Percentiles rank a stretch among this genome's conserved stretches.
These are phyloP conservation scores for Saposhnikovia divaricata DNA, from an alignment of 129 eudicot species.

Conservation along the genomic window DNA sequence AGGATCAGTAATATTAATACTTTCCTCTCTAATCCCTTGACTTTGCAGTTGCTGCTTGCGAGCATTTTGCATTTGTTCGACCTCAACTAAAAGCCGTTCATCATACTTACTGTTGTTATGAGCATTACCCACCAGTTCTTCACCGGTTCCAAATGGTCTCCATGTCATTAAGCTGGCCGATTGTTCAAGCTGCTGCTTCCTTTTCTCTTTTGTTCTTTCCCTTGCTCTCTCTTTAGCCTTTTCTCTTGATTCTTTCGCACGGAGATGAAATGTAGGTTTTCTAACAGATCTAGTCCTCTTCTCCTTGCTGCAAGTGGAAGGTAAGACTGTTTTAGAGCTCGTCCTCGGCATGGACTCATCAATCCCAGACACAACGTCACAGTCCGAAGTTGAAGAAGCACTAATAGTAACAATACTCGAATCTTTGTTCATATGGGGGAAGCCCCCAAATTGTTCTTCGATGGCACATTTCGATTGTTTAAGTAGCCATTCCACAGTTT, in stretches of 20 bases:
- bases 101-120: background rate
- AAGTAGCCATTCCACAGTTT: conserved; percentile 69
- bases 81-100: background rate
- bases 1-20: conserved; percentile 15
- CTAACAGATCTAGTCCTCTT: conserved; percentile 26
- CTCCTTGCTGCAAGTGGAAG: conserved; percentile 19
- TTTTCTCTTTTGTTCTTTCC: conserved; percentile 56
- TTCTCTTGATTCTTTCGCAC: conserved; percentile 47
- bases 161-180: conserved; percentile 18
- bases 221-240: conserved; percentile 64
- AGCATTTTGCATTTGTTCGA: conserved; percentile 7
- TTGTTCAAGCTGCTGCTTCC: conserved; percentile 15
- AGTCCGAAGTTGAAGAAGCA: conserved; percentile 41
- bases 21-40: conserved; percentile 4
- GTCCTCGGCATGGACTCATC: conserved; percentile 13
- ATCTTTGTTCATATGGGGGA: conserved; percentile 3
- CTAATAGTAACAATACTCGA: conserved; percentile 21
- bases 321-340: background rate
- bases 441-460: conserved; percentile 28
- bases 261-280: conserved; percentile 27
- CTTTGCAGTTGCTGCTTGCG: conserved; percentile 22
- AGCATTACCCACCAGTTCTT: background rate
- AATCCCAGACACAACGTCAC: conserved; percentile 41
- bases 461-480: conserved; percentile 44
- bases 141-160: conserved; percentile 21